phyloP scores from a whole-genome alignment of 73 alveolate genomes.

The Uronychia binucleata region DNA sequence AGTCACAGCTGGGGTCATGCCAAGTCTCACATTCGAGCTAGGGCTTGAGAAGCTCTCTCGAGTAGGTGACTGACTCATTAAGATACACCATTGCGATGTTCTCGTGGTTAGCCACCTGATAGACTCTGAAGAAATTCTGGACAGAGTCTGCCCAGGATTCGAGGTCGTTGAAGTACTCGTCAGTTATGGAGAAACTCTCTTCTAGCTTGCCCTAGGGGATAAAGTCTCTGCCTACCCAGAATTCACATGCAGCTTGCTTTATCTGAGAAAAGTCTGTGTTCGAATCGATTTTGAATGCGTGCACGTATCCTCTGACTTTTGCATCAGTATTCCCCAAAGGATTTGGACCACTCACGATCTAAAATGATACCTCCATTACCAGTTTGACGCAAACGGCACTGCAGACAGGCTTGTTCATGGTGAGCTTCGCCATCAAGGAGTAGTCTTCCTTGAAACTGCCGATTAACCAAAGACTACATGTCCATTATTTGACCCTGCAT shows the following conservation, averaged over 20 bases:
- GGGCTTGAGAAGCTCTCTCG: not conserved
- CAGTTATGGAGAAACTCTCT: not conserved
- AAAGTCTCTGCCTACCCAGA: conserved; percentile 1
- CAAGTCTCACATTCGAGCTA: not conserved
- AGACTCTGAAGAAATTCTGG: not conserved
- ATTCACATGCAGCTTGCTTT: conserved; percentile 13
- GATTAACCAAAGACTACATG: not conserved
- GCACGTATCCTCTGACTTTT: not conserved
- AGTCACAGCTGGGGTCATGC: not conserved
- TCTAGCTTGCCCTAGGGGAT: not conserved
- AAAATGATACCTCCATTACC: not conserved
- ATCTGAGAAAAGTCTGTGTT: not conserved
- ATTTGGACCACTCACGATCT: not conserved
- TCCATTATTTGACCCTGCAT: not conserved
- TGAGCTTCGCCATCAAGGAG: not conserved
- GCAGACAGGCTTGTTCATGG: not conserved
- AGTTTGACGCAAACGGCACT: not conserved
- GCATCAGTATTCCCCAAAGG: not conserved
- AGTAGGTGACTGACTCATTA: not conserved
- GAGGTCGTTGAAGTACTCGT: not conserved
- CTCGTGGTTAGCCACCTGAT: not conserved
- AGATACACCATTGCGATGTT: conserved; percentile 3
- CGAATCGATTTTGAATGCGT: not conserved
- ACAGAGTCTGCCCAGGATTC: conserved; percentile 3
- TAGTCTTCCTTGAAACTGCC: not conserved